phyloP scores from a whole-genome alignment of 352 stramenopile species.

The Phytophthora hybrid region DNA sequence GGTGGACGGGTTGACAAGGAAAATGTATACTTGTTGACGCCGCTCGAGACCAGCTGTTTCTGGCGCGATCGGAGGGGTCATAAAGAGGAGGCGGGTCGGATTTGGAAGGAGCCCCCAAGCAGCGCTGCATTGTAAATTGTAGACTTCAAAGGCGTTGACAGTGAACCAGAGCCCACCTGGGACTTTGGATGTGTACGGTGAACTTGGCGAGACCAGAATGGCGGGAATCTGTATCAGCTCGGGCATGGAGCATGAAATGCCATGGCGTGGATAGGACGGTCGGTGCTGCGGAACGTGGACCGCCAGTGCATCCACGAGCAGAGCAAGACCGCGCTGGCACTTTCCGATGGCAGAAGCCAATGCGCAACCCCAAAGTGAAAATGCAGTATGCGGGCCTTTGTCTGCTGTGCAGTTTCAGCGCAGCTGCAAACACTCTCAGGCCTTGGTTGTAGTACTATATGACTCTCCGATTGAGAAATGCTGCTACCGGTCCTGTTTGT shows the following conservation, averaged over 20 bases:
- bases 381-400: no score
- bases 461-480: no score
- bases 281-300: neutral
- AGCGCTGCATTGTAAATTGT: neutral
- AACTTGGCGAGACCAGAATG: constrained; percentile 3
- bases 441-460: no score
- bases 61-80: neutral
- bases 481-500: no score
- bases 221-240: constrained; percentile 2
- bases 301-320: neutral
- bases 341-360: no score
- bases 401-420: no score
- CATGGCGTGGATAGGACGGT: constrained; percentile 24
- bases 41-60: neutral
- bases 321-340: neutral
- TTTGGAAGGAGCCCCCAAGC: neutral
- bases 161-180: no score
- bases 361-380: no score
- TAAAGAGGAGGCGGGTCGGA: neutral
- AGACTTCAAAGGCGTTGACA: neutral
- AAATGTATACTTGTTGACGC: neutral
- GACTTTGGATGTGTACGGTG: neutral
- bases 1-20: neutral
- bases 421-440: no score
- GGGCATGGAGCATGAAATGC: constrained; percentile 6